A percentile compares a stretch with the other conserved stretches of the same genome.
Evolutionary conservation across 2,329 filamentous ascomycete species (phyloP).

Genomic region (Fusarium tricinctum): DNA sequence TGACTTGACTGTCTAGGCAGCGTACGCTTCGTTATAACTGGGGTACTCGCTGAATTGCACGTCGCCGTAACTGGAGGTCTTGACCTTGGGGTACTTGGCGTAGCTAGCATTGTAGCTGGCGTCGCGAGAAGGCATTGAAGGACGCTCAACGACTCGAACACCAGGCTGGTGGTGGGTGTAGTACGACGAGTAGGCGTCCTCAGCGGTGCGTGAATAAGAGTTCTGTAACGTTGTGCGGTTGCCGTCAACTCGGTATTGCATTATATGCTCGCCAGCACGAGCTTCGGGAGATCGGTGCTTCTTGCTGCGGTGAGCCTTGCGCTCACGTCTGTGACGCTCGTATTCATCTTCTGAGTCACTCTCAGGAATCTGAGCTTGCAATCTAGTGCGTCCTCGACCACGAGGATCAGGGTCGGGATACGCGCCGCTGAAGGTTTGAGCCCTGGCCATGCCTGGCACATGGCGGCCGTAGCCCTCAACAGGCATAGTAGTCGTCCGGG

Average conservation of each 20-base stretch:
- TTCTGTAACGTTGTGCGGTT: conserved; percentile 49
- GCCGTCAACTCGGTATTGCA: conserved; percentile 52
- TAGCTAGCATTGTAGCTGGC: conserved; percentile 50
- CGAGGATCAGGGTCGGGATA: conserved; percentile 51
- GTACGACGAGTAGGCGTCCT: conserved; percentile 44
- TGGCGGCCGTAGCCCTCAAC: conserved; percentile 51
- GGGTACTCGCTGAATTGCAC: conserved; percentile 53
- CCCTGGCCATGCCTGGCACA: conserved; percentile 49
- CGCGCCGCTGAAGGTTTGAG: conserved; percentile 53
- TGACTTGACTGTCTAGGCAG: conserved; percentile 18
- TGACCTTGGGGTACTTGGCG: conserved; percentile 52
- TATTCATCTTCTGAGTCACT: conserved; percentile 55
- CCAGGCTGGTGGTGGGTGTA: conserved; percentile 38
- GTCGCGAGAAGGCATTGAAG: conserved; percentile 52
- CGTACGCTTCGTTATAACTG: conserved; percentile 47
- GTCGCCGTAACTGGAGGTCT: conserved; percentile 53
- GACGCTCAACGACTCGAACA: conserved; percentile 50
- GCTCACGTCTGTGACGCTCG: conserved; percentile 51
- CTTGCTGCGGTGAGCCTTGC: conserved; percentile 55
- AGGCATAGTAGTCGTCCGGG: conserved; percentile 56
- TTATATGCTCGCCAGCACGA: conserved; percentile 45
- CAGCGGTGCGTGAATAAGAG: conserved; percentile 49
- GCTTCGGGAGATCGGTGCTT: conserved; percentile 54
- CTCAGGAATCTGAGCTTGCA: conserved; percentile 55
- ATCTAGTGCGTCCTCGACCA: conserved; percentile 56